phyloP scores from a whole-genome alignment of 169 alveolate species.

The Eimeria necatrix region DNA sequence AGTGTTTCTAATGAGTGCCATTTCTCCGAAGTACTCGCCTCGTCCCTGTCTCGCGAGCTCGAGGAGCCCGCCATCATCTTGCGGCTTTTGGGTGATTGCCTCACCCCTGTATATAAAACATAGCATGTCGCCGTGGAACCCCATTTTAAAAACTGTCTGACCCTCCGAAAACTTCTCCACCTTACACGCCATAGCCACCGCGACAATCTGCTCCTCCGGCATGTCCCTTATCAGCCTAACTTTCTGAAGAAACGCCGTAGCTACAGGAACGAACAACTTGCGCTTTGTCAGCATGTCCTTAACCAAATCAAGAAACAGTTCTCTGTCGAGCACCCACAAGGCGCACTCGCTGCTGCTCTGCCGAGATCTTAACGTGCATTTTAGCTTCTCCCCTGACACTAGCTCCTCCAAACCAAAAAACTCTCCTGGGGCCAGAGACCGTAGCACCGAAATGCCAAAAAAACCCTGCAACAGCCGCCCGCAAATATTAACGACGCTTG shows the following conservation, averaged over 20 bases:
- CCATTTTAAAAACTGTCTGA: conserved; percentile 81
- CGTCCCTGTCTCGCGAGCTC: conserved; percentile 78
- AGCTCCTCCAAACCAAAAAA: conserved; percentile 80
- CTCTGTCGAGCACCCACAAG: conserved; percentile 74
- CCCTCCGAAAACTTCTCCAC: conserved; percentile 75
- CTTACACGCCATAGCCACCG: conserved; percentile 79
- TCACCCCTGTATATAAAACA: conserved; percentile 80
- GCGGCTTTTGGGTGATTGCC: conserved; percentile 76
- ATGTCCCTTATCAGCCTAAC: conserved; percentile 74
- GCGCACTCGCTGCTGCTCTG: conserved; percentile 73
- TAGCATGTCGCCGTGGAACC: conserved; percentile 78
- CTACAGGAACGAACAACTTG: conserved; percentile 69
- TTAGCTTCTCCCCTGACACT: conserved; percentile 67
- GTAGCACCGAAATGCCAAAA: conserved; percentile 71
- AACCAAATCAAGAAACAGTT: conserved; percentile 59
- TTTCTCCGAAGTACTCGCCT: conserved; percentile 88
- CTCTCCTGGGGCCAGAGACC: conserved; percentile 64
- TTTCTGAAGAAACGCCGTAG: conserved; percentile 58
- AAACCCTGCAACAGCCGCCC: conserved; percentile 64
- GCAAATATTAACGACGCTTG: too few relatives aligned
- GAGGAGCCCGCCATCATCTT: conserved; percentile 70
- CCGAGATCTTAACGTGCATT: conserved; percentile 50
- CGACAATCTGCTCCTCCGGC: conserved; percentile 42
- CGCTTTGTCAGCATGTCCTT: conserved; percentile 74
- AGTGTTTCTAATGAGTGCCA: conserved; percentile 82